Evolutionary conservation across 176 grass and related monocot species (phyloP), one percentile per base, ranked within the genome.

Genomic region (Oryza longistaminata): DNA sequence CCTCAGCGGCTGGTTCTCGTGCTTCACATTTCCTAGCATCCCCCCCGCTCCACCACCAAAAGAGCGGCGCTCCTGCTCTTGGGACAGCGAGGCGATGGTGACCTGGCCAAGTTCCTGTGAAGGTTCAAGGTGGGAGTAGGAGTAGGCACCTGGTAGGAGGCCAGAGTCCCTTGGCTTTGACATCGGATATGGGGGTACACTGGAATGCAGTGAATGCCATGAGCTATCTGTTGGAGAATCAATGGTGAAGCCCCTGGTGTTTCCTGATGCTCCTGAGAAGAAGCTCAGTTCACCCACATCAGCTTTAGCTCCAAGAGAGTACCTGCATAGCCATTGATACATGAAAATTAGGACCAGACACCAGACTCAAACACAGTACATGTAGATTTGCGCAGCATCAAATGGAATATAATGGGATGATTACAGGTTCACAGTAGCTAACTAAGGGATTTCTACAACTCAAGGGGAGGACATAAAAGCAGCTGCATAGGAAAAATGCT

Each of bases 1-100:
- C 82, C 97, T 91, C 76, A 99, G 84, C 2, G 88, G 85, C 83
- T 96, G 93, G 87, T 92, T 92, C 79, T 96, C 93, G 11, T 93
- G 88, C 87, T 94, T 99, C 65, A 79, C 78, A 4, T 91, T 86
- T 73, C 84, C 86, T 11, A 87, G 73, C 21, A 87, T 64, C 25
- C 87, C 87, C 9, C 81, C 91, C 0, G 64, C 83, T 4, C 87
- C 84, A 7, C 86, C 71, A 9, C 65, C 68, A 71, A 92, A 94
- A 34, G 88, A 90, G 75, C 85, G 80, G 17, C 82, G 90, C 25
- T 87, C 80, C 67, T 91, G 91, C 85, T 94, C 89, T 68, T 85
- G 88, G 27, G 90, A 85, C 40, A 97, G 79, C 1, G 95, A 90
- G 76, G 90, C 87, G 4, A 97, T 90, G 42, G 92, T 97, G 16